Percentiles rank a stretch among this genome's conserved stretches.
Evolutionary conservation across 2,329 filamentous ascomycete species (phyloP).

Genomic region (Pseudocercospora vitis): DNA sequence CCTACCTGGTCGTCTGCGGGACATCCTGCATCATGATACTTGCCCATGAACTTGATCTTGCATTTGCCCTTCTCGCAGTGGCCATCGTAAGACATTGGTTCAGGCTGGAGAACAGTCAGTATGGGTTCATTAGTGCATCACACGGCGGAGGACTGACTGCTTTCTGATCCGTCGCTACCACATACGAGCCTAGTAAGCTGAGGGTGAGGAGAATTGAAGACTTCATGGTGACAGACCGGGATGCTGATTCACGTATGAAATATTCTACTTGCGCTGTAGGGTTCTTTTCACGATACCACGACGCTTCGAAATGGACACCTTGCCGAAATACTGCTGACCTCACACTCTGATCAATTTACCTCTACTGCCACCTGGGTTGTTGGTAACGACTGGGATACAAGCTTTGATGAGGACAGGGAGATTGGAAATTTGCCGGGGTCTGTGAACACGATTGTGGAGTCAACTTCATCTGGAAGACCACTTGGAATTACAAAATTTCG

Average conservation of each 20-base stretch:
- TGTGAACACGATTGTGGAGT: neutral
- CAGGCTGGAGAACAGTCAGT: neutral
- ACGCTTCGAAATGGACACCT: too few species aligned
- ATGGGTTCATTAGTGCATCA: neutral
- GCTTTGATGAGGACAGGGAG: neutral
- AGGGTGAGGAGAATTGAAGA: neutral
- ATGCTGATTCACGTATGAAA: neutral
- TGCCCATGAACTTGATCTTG: neutral
- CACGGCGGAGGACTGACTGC: neutral
- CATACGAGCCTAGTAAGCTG: neutral
- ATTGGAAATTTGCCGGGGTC: neutral
- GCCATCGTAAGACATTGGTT: conserved; percentile 1
- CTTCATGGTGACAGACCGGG: neutral
- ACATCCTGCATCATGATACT: neutral
- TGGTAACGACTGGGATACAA: neutral
- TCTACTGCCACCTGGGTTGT: neutral
- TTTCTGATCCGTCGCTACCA: neutral
- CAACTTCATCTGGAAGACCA: neutral
- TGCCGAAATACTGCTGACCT: neutral
- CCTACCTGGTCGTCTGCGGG: neutral
- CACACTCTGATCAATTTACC: too few species aligned
- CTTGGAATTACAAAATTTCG: too few species aligned
- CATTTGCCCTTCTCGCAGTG: neutral
- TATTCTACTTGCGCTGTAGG: neutral
- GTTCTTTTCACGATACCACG: neutral